Base-by-base conservation (phyloP, 768 basidiomycete genomes). In the Plicaturopsis crispa region DNA sequence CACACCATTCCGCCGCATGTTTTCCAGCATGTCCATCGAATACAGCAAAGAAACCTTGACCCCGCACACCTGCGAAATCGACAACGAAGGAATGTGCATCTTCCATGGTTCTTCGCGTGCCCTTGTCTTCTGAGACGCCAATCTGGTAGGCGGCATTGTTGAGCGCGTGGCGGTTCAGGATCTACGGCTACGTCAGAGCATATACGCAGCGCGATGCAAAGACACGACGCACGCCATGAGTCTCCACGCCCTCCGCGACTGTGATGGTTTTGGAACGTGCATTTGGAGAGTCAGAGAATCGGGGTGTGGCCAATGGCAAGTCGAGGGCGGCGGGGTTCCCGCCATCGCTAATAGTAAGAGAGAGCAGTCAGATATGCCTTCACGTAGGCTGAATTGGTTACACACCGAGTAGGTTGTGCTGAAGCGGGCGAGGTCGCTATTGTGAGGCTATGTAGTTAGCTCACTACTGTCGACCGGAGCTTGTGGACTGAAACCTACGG, bases 21-120 rank as follows among this genome's bases (percentile, higher is more conserved):
- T 94, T 98, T 13, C 96, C 96, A 1, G 96, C 96, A 57, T 99
- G 96, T 3, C 96, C 96, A 51, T 99, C 96, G 51, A 98, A 99
- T 32, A 99, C 80, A 5, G 94, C 94, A 57, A 94, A 98, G 69
- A 96, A 98, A 6, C 93, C 96, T 57, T 99, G 96, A 1, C 96
- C 96, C 31, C 84, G 78, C 14, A 98, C 70, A 24, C 80, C 77
- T 24, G 80, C 91, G 57, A 87, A 99, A 56, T 98, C 93, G 45
- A 93, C 85, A 42, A 98, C 80, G 53, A 97, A 96, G 17, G 91
- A 90, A 58, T 98, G 92, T 5, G 90, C 79, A 57, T 98, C 96
- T 61, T 98, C 96, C 96, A 98, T 98, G 35, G 84, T 88, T 46
- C 94, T 70, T 44, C 96, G 70, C 39, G 84, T 73, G 33, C 92